phyloP scores from a whole-genome alignment of 345 rosid genomes.

The Stellera chamaejasme region DNA sequence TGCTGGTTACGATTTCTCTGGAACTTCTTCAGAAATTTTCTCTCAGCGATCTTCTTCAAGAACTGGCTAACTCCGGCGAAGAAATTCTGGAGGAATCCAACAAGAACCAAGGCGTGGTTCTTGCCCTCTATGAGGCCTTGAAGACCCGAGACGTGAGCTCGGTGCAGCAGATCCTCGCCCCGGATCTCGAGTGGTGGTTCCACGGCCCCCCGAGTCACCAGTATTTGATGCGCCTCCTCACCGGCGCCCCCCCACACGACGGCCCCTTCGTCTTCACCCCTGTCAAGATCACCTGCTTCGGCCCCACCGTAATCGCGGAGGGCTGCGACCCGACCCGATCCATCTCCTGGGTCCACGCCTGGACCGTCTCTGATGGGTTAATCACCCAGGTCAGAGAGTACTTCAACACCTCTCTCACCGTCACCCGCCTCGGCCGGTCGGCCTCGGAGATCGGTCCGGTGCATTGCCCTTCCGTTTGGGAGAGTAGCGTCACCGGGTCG shows the following conservation, averaged over 20 bases:
- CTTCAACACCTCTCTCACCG: slow-evolving; percentile 87
- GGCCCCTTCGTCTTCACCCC: slow-evolving; percentile 44
- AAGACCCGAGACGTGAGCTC: slow-evolving; percentile 65
- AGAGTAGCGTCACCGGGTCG: slow-evolving; percentile 83
- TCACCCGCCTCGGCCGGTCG: slow-evolving; percentile 54
- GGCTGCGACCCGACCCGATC: slow-evolving; percentile 57
- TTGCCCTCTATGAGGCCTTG: slow-evolving; percentile 78
- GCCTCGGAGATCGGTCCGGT: slow-evolving; percentile 32
- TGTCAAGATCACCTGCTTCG: slow-evolving; percentile 38
- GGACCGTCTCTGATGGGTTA: slow-evolving; percentile 91
- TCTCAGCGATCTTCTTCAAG: slow-evolving; percentile 17
- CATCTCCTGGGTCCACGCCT: slow-evolving; percentile 94
- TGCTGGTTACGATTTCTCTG: background rate
- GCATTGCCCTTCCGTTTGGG: slow-evolving; percentile 76
- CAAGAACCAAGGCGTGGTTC: slow-evolving; percentile 76
- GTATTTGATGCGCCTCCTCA: slow-evolving; percentile 94
- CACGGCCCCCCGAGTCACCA: slow-evolving; percentile 98
- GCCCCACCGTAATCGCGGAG: slow-evolving; percentile 68
- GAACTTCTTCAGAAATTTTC: background rate
- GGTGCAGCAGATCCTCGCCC: slow-evolving; percentile 64
- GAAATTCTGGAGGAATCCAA: slow-evolving; percentile 51
- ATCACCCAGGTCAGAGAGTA: slow-evolving; percentile 90
- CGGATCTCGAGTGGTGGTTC: slow-evolving; percentile 99
- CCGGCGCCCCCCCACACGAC: slow-evolving; percentile 39
- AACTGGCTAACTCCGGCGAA: slow-evolving; percentile 64